Conservation (phyloP, 345 rosid genomes). For the Cochlearia excelsa region DNA sequence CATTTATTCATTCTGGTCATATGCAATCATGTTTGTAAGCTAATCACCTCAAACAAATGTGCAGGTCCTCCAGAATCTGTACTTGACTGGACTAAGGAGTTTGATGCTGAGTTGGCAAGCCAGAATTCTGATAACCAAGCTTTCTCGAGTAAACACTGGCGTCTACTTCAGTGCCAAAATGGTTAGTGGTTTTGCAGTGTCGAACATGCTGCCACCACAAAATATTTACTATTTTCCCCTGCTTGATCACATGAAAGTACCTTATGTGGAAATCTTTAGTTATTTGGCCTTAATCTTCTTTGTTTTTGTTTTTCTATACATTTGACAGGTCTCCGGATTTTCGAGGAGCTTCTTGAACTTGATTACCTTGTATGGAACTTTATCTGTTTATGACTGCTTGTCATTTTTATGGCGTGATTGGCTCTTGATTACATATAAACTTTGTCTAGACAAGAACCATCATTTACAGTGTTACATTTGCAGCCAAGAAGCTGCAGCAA, state of each 20-base stretch:
- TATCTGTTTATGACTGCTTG: constrained; percentile 18
- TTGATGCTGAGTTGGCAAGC: constrained; percentile 69
- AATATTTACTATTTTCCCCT: background rate
- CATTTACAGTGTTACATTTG: constrained; percentile 37
- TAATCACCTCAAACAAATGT: constrained; percentile 31
- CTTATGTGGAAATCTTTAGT: constrained; percentile 9
- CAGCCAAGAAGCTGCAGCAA: constrained; percentile 99
- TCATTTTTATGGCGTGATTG: constrained; percentile 16
- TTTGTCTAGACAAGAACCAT: constrained; percentile 28
- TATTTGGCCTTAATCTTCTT: constrained; percentile 8
- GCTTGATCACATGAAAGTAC: background rate
- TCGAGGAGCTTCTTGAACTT: constrained; percentile 99
- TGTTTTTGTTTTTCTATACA: constrained; percentile 7
- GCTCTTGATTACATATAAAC: constrained; percentile 13
- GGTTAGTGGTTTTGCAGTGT: constrained; percentile 48
- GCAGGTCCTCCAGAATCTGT: constrained; percentile 86
- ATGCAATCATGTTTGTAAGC: constrained; percentile 15
- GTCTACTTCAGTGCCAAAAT: constrained; percentile 97
- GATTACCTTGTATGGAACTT: constrained; percentile 94
- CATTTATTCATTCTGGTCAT: constrained; percentile 18
- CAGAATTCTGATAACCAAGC: constrained; percentile 80
- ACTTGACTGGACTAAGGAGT: constrained; percentile 89
- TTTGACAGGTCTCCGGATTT: constrained; percentile 92
- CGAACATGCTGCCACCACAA: constrained; percentile 21
- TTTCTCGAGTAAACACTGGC: constrained; percentile 96